phyloP scores from a whole-genome alignment of 805 yeast species.

The Nakazawaea molendinolei region DNA sequence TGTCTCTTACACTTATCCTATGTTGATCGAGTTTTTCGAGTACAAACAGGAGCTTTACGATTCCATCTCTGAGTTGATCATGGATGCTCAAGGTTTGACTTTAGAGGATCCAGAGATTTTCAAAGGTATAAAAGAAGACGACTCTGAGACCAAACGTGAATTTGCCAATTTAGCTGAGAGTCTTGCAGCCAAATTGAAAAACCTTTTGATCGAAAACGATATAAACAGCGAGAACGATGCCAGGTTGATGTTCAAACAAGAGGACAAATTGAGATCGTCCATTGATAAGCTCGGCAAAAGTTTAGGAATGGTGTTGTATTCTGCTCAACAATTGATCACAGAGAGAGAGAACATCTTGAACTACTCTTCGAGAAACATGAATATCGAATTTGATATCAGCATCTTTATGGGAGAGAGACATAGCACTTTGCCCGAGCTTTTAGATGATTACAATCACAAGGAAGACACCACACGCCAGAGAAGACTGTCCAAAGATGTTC shows the following conservation, averaged over 20 bases:
- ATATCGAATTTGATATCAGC: conserved; percentile 60
- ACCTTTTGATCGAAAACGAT: conserved; percentile 39
- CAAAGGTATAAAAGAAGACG: conserved; percentile 53
- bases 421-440: conserved; percentile 30
- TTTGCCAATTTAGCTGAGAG: conserved; percentile 37
- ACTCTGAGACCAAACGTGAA: conserved; percentile 34
- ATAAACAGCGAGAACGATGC: conserved; percentile 33
- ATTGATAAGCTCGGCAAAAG: conserved; percentile 30
- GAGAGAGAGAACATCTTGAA: conserved; percentile 66
- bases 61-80: conserved; percentile 45
- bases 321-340: conserved; percentile 55
- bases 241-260: conserved; percentile 24
- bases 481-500: conserved; percentile 35
- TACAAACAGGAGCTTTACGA: conserved; percentile 70
- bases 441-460: conserved; percentile 21
- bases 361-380: conserved; percentile 74
- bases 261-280: conserved; percentile 31
- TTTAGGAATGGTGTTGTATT: conserved; percentile 26
- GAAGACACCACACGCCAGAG: conserved; percentile 28
- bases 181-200: conserved; percentile 40
- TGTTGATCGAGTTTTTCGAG: conserved; percentile 64
- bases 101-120: conserved; percentile 73
- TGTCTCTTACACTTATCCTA: conserved; percentile 32
- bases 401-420: conserved; percentile 41
- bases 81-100: conserved; percentile 66